Conservation (phyloP, 2,329 filamentous ascomycete genomes). For the Stagonosporopsis rhizophila region DNA sequence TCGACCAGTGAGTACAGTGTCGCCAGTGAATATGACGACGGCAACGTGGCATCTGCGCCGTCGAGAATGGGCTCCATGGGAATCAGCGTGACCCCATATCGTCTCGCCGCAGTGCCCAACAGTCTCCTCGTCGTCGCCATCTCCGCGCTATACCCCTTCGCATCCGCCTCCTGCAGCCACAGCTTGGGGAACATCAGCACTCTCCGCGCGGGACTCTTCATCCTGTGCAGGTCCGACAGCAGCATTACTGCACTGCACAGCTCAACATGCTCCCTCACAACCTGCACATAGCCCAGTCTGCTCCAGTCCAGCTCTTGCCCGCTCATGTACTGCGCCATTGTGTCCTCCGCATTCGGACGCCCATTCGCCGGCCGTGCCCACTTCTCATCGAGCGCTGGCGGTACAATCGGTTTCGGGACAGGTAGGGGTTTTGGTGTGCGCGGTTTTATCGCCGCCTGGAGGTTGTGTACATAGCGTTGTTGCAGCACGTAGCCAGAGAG, state of each 20-base stretch:
- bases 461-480: conserved; percentile 79
- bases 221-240: conserved; percentile 54
- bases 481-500: conserved; percentile 87
- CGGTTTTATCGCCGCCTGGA: conserved; percentile 75
- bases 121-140: conserved; percentile 54
- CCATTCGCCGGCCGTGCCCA: conserved; percentile 45
- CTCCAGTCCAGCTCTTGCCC: conserved; percentile 54
- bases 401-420: conserved; percentile 40
- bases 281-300: conserved; percentile 56
- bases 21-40: conserved; percentile 54
- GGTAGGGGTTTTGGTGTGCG: conserved; percentile 53
- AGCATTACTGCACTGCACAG: conserved; percentile 60
- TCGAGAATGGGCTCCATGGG: conserved; percentile 52
- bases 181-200: conserved; percentile 55
- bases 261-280: conserved; percentile 54
- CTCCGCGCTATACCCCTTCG: conserved; percentile 50
- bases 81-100: conserved; percentile 55
- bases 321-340: conserved; percentile 42
- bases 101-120: conserved; percentile 54
- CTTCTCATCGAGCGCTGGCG: conserved; percentile 46
- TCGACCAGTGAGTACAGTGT: conserved; percentile 54
- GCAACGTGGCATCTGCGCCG: conserved; percentile 41
- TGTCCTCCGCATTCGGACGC: conserved; percentile 38
- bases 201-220: conserved; percentile 55
- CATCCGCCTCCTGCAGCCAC: conserved; percentile 46